Percentiles rank a stretch among this genome's conserved stretches.
Conservation (phyloP, 2,329 filamentous ascomycete genomes). For the Amylocarpus encephaloides region DNA sequence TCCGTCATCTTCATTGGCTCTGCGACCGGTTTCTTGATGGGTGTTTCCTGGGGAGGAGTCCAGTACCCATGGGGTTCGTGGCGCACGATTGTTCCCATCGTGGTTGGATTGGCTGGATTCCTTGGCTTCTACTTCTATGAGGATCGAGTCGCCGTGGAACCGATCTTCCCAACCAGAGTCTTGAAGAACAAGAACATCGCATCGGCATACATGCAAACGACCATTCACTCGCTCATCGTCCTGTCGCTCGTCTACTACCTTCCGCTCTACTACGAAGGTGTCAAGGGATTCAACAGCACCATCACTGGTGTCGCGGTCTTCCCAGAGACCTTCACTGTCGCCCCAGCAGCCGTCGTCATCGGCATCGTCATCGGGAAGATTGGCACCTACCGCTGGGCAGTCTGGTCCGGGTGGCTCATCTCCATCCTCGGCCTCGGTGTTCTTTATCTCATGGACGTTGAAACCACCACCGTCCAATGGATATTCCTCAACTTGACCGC, state of each 20-base stretch:
- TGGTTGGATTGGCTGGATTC: slow-evolving; percentile 46
- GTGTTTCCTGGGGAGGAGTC: slow-evolving; percentile 37
- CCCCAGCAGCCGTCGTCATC: slow-evolving; percentile 46
- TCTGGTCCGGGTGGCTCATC: slow-evolving; percentile 53
- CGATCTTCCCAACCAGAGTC: neutral
- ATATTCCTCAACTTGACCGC: slow-evolving; percentile 54
- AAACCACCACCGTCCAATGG: slow-evolving; percentile 47
- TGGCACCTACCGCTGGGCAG: slow-evolving; percentile 45
- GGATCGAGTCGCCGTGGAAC: slow-evolving; percentile 4
- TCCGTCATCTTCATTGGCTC: slow-evolving; percentile 16
- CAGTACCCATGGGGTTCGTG: slow-evolving; percentile 56
- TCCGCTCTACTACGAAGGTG: slow-evolving; percentile 42
- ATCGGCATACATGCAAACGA: slow-evolving; percentile 42
- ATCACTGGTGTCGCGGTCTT: slow-evolving; percentile 48
- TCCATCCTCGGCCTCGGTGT: slow-evolving; percentile 52
- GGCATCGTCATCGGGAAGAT: slow-evolving; percentile 49
- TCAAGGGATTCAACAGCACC: slow-evolving; percentile 46
- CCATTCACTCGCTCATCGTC: slow-evolving; percentile 47
- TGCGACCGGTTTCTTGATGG: slow-evolving; percentile 11
- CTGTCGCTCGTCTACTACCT: slow-evolving; percentile 49
- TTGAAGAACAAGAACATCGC: neutral
- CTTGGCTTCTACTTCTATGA: slow-evolving; percentile 48
- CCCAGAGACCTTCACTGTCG: slow-evolving; percentile 55
- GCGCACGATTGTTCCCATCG: slow-evolving; percentile 46
- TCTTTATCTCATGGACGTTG: slow-evolving; percentile 27